Percentiles rank a stretch among this genome's conserved stretches.
phyloP scores from a whole-genome alignment of 768 basidiomycete genomes.

The Boletus vermiculosoides region DNA sequence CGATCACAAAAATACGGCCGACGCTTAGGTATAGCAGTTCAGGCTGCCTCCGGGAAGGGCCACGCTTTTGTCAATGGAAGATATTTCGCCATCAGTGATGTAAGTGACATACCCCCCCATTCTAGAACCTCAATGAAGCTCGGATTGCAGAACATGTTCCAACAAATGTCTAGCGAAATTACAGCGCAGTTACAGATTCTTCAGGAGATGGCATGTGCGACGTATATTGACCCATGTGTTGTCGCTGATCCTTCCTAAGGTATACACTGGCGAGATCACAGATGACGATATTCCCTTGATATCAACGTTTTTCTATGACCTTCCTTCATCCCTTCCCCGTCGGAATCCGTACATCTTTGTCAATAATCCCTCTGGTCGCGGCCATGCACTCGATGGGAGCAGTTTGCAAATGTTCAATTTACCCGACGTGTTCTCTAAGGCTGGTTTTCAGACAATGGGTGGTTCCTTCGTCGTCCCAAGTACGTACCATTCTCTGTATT shows the following conservation, averaged over 20 bases:
- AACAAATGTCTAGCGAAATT: slow-evolving; percentile 43
- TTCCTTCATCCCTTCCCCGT: slow-evolving; percentile 65
- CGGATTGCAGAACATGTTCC: slow-evolving; percentile 21
- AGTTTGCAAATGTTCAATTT: slow-evolving; percentile 26
- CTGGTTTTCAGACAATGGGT: slow-evolving; percentile 41
- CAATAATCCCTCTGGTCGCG: slow-evolving; percentile 35
- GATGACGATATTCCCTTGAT: slow-evolving; percentile 53
- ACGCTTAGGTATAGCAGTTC: slow-evolving; percentile 52
- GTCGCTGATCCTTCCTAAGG: slow-evolving; percentile 33
- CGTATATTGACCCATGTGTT: not conserved
- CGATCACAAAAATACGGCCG: slow-evolving; percentile 52
- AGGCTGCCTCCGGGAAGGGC: slow-evolving; percentile 43
- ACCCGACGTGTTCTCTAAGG: slow-evolving; percentile 29
- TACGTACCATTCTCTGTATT: slow-evolving; percentile 32
- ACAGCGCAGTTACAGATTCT: slow-evolving; percentile 60
- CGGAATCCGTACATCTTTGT: slow-evolving; percentile 80
- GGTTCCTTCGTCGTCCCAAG: slow-evolving; percentile 64
- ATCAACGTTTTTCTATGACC: slow-evolving; percentile 84
- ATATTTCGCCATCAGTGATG: slow-evolving; percentile 64
- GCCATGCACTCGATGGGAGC: slow-evolving; percentile 6
- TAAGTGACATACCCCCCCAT: slow-evolving; percentile 35
- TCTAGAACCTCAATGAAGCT: not conserved
- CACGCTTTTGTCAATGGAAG: slow-evolving; percentile 91
- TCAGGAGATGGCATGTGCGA: slow-evolving; percentile 62
- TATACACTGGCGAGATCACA: slow-evolving; percentile 56